Percentiles rank a stretch among this genome's conserved stretches.
These are phyloP conservation scores for Cutaneotrichosporon cavernicola DNA, from an alignment of 1,284 basidiomycete genomes.

Conservation along the genomic window DNA sequence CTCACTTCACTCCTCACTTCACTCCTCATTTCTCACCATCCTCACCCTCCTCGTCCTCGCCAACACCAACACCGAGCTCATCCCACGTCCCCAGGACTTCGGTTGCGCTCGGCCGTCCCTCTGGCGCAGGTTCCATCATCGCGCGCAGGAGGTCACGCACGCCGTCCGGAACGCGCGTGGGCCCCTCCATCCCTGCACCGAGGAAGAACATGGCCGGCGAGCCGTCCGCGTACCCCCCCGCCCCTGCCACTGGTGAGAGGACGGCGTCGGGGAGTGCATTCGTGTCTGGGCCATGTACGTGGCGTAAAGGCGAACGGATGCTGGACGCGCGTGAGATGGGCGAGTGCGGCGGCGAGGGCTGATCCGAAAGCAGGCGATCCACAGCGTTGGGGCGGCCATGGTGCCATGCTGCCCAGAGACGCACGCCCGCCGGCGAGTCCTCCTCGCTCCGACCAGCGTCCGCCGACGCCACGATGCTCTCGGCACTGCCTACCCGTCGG, in stretches of 20 bases:
- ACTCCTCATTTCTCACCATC: neutral
- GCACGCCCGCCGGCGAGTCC: conserved; percentile 28
- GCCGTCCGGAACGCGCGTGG: conserved; percentile 31
- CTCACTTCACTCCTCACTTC: neutral
- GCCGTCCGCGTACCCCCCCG: conserved; percentile 39
- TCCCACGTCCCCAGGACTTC: conserved; percentile 41
- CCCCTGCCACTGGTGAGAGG: neutral
- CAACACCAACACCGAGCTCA: conserved; percentile 28
- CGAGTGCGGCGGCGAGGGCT: conserved; percentile 1
- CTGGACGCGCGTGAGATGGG: conserved; percentile 2
- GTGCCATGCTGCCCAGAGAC: conserved; percentile 42
- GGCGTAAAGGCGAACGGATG: conserved; percentile 10
- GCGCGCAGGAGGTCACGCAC: conserved; percentile 35
- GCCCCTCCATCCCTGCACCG: conserved; percentile 9
- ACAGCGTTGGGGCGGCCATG: conserved; percentile 19
- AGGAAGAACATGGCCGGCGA: conserved; percentile 33
- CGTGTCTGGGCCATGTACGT: neutral
- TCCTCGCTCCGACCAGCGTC: conserved; percentile 22
- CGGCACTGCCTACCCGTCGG: conserved; percentile 32
- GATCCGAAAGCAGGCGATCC: conserved; percentile 12
- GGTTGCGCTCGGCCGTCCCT: conserved; percentile 34
- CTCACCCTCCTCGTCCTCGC: conserved; percentile 3
- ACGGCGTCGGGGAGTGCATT: neutral
- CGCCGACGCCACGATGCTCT: conserved; percentile 36
- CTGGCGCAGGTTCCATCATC: conserved; percentile 42